phyloP scores from a whole-genome alignment of 768 basidiomycete genomes.

The Suillus tomentosus region DNA sequence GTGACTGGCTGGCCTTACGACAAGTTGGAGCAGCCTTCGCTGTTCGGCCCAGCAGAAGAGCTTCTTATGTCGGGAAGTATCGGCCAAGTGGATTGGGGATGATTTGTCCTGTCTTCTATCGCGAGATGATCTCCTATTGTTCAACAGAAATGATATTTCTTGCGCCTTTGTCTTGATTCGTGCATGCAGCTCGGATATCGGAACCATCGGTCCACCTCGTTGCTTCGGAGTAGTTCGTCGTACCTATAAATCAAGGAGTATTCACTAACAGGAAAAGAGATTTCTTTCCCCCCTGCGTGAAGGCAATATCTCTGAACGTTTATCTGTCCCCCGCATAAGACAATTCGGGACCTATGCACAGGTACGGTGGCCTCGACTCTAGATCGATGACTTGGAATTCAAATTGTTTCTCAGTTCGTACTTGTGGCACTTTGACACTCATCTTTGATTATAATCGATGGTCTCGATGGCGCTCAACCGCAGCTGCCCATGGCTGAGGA shows the following conservation, averaged over 20 bases:
- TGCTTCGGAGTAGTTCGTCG: slow-evolving; percentile 11
- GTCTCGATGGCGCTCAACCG: slow-evolving; percentile 6
- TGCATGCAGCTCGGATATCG: slow-evolving; percentile 17
- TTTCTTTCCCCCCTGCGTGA: slow-evolving; percentile 19
- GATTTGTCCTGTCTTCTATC: background rate
- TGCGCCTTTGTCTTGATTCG: background rate
- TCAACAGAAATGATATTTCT: background rate
- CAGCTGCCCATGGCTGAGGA: background rate
- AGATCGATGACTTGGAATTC: slow-evolving; percentile 24
- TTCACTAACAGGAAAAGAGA: slow-evolving; percentile 14
- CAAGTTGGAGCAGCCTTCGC: background rate
- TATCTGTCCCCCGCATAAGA: slow-evolving; percentile 16
- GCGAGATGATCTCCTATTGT: background rate
- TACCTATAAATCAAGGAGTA: slow-evolving; percentile 18
- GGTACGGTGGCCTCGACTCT: slow-evolving; percentile 24
- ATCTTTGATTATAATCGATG: slow-evolving; percentile 1
- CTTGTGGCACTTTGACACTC: background rate
- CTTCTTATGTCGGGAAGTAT: background rate
- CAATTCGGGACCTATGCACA: slow-evolving; percentile 19
- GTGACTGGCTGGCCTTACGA: background rate
- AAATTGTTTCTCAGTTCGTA: slow-evolving; percentile 7
- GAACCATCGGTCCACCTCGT: slow-evolving; percentile 12
- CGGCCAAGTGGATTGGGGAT: background rate
- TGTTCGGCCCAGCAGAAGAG: background rate
- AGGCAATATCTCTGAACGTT: slow-evolving; percentile 12